Evolutionary conservation across 139 green algal species (phyloP), one percentile per base, ranked within the genome.

Genomic region (Chlorokybus atmophyticus): DNA sequence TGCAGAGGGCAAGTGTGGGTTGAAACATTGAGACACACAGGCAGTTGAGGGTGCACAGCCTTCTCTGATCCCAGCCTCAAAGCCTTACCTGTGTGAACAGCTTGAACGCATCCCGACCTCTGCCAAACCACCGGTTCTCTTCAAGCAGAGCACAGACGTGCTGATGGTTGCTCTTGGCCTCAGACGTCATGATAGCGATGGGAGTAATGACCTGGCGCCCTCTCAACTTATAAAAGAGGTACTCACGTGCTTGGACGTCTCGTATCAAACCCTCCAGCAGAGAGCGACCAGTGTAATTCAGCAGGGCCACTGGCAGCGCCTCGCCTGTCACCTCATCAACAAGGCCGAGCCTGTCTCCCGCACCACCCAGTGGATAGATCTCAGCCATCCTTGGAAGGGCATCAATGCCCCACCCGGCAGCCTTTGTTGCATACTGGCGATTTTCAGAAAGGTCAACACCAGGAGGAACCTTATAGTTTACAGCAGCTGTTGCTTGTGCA

Each of bases 141-240:
- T 71, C 23, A n/a, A 56, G 62, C n/a, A 81, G 53, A 24, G 29
- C 35, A 17, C 19, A 23, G 38, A 98, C 83, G 21, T 82, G 77
- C 31, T 51, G 40, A 74, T 95, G 75, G 73, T 97, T 97, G 57
- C 83, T 83, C 79, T 98, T 98, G 44, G 88, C 90, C 21, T 90
- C 83, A 1, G 69, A 86, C 17, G 91, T 97, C 91, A 98, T 98
- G 61, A 98, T 83, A 40, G 84, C 90, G 2, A 98, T 70, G 0
- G 91, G 91, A 0, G 90, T 96, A 28, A 65, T 80, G 51, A 80
- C 53, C 71, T 86, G 83, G 21, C 48, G 27, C 3, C 89, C 91
- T 17, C 73, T 83, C n/a, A 96, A 55, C 40, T 75, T 72, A 63
- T 73, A 97, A 75, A 94, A 79, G 29, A 98, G 67, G 74, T 88